phyloP scores from a whole-genome alignment of 1,139 yeast species.

The Yamadazyma triangularis region DNA sequence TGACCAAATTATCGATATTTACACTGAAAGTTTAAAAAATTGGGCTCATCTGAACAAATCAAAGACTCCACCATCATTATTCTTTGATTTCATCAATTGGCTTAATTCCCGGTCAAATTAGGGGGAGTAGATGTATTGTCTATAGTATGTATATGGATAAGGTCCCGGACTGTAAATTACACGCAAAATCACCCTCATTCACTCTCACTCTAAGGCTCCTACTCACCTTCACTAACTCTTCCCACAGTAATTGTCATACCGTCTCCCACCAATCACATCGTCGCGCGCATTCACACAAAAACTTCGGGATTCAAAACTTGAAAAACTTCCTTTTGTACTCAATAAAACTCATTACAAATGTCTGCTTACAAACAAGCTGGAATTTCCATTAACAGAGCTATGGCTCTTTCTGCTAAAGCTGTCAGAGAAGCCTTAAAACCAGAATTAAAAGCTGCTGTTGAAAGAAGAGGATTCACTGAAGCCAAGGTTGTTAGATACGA shows the following conservation, averaged over 20 bases:
- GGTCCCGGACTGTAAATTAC: no score
- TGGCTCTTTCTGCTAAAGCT: slow-evolving; percentile 86
- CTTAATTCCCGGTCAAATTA: slow-evolving; percentile 44
- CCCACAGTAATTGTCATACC: no score
- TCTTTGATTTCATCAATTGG: slow-evolving; percentile 83
- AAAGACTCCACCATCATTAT: slow-evolving; percentile 56
- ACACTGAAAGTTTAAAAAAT: slow-evolving; percentile 47
- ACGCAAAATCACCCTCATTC: no score
- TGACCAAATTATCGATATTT: slow-evolving; percentile 48
- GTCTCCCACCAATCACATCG: neutral
- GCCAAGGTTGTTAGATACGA: slow-evolving; percentile 70
- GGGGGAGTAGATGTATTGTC: no score
- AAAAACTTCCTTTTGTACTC: neutral
- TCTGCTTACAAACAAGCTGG: slow-evolving; percentile 87
- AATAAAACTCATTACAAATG: slow-evolving; percentile 42
- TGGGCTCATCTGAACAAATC: slow-evolving; percentile 55
- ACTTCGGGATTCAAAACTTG: neutral
- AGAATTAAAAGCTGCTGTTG: slow-evolving; percentile 72
- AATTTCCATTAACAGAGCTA: slow-evolving; percentile 81
- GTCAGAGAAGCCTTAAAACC: slow-evolving; percentile 88
- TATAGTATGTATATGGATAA: no score
- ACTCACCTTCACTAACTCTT: no score
- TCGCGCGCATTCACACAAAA: neutral
- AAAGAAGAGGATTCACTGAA: slow-evolving; percentile 72
- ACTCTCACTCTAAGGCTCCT: neutral